These are phyloP conservation scores for Neurospora sp. DNA, from an alignment of 495 filamentous ascomycete genomes.

Conservation along the genomic window DNA sequence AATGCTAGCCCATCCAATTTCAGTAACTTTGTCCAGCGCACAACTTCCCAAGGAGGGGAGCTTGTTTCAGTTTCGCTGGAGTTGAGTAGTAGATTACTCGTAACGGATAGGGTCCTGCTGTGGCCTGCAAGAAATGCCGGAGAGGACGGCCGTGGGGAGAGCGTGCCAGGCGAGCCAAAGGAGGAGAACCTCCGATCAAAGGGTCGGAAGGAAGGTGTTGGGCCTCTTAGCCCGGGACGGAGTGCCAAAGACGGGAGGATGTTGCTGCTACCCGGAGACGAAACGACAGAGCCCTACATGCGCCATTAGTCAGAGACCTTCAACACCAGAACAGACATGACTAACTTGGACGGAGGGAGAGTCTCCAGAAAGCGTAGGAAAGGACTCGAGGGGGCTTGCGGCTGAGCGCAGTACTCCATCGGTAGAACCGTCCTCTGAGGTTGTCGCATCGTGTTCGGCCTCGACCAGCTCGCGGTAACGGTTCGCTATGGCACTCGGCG, in stretches of 20 bases:
- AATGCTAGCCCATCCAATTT: conserved; percentile 84
- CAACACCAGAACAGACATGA: background rate
- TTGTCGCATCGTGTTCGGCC: conserved; percentile 16
- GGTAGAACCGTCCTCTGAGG: conserved; percentile 36
- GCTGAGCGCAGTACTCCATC: conserved; percentile 28
- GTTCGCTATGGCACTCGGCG: conserved; percentile 29
- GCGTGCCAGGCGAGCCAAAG: conserved; percentile 46
- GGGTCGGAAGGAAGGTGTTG: conserved; percentile 75
- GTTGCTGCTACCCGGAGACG: conserved; percentile 67
- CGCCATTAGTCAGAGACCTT: conserved; percentile 15
- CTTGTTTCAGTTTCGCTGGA: conserved; percentile 52
- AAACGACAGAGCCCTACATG: conserved; percentile 66
- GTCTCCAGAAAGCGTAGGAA: conserved; percentile 72
- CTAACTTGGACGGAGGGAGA: conserved; percentile 78
- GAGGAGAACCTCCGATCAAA: conserved; percentile 94
- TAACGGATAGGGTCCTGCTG: conserved; percentile 66
- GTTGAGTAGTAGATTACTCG: conserved; percentile 46
- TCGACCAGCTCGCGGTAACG: conserved; percentile 36
- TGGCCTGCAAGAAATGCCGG: conserved; percentile 68
- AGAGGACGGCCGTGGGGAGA: conserved; percentile 60
- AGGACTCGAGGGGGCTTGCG: conserved; percentile 39
- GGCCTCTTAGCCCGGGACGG: conserved; percentile 40
- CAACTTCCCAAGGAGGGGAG: conserved; percentile 85
- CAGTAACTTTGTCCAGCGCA: conserved; percentile 88
- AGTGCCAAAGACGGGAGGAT: conserved; percentile 35